Evolutionary conservation across 2,329 filamentous ascomycete species (phyloP).

Genomic region (Mariannaea sp.): DNA sequence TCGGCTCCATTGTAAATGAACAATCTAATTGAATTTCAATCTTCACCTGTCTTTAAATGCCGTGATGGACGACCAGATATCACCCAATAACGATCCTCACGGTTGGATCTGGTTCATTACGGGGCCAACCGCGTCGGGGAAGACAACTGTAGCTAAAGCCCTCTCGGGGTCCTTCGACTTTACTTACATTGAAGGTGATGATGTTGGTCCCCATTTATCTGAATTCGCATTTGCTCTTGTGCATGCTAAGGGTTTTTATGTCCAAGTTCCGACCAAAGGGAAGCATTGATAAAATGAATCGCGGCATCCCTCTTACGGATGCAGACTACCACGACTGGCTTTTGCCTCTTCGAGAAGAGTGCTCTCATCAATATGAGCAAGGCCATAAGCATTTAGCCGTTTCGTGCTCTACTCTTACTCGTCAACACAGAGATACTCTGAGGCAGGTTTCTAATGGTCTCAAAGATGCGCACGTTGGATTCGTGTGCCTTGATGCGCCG

Average conservation of each 20-base stretch:
- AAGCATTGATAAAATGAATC: not conserved
- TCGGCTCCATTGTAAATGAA: too few relatives aligned
- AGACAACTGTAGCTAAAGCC: not conserved
- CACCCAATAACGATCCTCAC: not conserved
- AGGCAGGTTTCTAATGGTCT: not conserved
- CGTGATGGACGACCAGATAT: not conserved
- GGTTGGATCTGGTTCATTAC: conserved; percentile 7
- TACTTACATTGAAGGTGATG: conserved; percentile 3
- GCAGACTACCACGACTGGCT: conserved; percentile 1
- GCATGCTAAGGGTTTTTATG: too few relatives aligned
- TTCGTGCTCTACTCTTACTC: not conserved
- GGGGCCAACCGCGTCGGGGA: conserved; percentile 4
- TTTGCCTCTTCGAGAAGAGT: not conserved
- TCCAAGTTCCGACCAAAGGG: not conserved
- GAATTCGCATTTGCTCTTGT: too few relatives aligned
- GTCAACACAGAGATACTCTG: not conserved
- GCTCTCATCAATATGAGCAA: not conserved
- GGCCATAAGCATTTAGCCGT: not conserved
- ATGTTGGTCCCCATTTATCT: not conserved
- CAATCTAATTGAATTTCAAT: too few relatives aligned
- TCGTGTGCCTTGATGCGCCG: not conserved
- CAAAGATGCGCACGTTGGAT: not conserved
- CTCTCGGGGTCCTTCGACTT: not conserved
- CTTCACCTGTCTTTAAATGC: too few relatives aligned
- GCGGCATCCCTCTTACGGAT: not conserved